Base-by-base conservation (phyloP, 2,329 filamentous ascomycete genomes). In the Fusarium sororula region DNA sequence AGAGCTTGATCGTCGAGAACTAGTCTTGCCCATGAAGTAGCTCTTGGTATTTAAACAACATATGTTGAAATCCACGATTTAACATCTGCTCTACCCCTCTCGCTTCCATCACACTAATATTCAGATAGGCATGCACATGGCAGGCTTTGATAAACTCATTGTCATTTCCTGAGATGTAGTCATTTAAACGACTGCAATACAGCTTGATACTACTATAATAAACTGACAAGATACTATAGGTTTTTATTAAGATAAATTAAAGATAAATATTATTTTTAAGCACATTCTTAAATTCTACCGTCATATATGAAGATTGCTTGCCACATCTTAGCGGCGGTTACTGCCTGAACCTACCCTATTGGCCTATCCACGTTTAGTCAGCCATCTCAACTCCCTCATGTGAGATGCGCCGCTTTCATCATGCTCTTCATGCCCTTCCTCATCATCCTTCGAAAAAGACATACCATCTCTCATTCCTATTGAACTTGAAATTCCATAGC, bases 401-500 rank as follows among this genome's bases (percentile, higher is more conserved):
- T 28, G 20, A 58, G 32, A 58, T 57, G n/a, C 14, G 24, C 30
- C 20, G n/a, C 41, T 37, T 28, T 26, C 18, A 28, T 22, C 35
- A 28, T 22, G 30, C 6, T 10, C 20, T n/a, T 39, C 30, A 35
- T 35, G 13, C 11, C 7, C 11, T 18, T 37, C 35, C 22, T 20
- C 45, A 28, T 35, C 10, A 9, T 17, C 13, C 3, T 8, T 28
- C 14, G 1, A n/a, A 28, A 28, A 9, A 26, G 1, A 20, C 12
- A 10, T 18, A 6, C 6, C 14, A 1, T 2, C 8, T 30, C 13
- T 37, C 11, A 24, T 8, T 17, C 11, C 1, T 6, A 3, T 26
- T n/a, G 0, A 8, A 1, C 8, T 18, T 1, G 1, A 4, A 20
- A 6, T 35, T 26, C 17, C 8, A 37, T 26, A 18, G 13, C 15